Conservation (phyloP, 257 asterid species). For the Ajuga chamaepitys region DNA sequence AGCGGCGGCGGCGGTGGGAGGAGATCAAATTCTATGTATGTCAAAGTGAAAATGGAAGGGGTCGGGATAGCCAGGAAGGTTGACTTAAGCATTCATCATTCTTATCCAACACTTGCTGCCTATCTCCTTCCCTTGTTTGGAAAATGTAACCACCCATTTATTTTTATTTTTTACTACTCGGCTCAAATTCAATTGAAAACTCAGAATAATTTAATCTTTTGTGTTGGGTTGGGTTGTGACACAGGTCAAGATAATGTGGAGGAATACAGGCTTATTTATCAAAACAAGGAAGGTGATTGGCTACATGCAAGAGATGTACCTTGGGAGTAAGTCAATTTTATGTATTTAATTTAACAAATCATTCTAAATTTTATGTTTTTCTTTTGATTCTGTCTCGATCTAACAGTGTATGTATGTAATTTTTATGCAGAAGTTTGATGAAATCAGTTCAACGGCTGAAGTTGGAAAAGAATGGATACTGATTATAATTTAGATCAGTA, state of each 20-base stretch:
- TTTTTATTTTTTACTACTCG: not conserved
- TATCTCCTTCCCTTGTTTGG: slow-evolving; percentile 49
- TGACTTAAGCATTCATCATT: slow-evolving; percentile 31
- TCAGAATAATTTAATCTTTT: not conserved
- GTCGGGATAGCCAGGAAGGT: slow-evolving; percentile 61
- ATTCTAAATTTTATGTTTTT: no score
- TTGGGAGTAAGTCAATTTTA: slow-evolving; percentile 44
- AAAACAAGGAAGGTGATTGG: slow-evolving; percentile 69
- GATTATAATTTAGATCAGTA: not conserved
- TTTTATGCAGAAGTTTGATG: slow-evolving; percentile 39
- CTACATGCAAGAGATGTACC: slow-evolving; percentile 47
- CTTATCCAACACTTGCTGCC: slow-evolving; percentile 27
- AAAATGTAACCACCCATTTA: slow-evolving; percentile 24
- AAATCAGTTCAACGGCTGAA: slow-evolving; percentile 43
- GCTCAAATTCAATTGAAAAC: not conserved
- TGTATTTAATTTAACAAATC: not conserved
- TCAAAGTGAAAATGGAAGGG: slow-evolving; percentile 79
- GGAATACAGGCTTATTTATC: slow-evolving; percentile 38
- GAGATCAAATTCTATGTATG: slow-evolving; percentile 24
- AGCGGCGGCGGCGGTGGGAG: slow-evolving; percentile 16
- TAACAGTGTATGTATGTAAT: not conserved
- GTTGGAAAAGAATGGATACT: slow-evolving; percentile 32
- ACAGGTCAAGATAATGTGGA: slow-evolving; percentile 34
- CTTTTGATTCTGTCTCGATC: not conserved
- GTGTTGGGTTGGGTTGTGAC: not conserved